These are phyloP conservation scores for Clavulina sp. DNA, from an alignment of 768 basidiomycete genomes.

Conservation along the genomic window DNA sequence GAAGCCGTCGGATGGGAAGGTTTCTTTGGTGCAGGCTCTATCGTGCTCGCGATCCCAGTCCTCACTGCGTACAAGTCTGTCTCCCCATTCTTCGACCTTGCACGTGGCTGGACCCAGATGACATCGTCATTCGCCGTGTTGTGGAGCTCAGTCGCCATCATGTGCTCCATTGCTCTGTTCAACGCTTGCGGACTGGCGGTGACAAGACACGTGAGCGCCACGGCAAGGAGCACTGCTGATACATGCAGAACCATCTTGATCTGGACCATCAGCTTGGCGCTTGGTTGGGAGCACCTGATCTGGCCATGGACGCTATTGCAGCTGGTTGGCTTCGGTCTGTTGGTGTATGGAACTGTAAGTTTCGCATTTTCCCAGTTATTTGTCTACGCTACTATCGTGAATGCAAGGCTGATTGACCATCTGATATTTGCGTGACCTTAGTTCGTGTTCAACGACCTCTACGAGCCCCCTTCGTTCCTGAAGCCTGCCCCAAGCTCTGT, in stretches of 20 bases:
- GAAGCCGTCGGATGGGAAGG: conserved; percentile 93
- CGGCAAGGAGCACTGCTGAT: conserved; percentile 79
- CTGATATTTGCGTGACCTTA: conserved; percentile 17
- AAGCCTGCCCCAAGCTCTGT: conserved; percentile 27
- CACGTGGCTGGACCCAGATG: conserved; percentile 81
- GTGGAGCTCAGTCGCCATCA: conserved; percentile 51
- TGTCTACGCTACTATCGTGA: neutral
- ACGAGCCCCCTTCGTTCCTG: conserved; percentile 48
- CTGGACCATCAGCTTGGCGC: conserved; percentile 75
- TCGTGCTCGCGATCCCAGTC: conserved; percentile 64
- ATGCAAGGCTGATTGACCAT: neutral
- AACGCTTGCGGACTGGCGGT: conserved; percentile 86
- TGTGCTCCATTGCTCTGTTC: conserved; percentile 60
- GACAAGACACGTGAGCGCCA: conserved; percentile 85
- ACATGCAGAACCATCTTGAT: conserved; percentile 92
- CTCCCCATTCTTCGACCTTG: conserved; percentile 58
- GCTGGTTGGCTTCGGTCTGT: conserved; percentile 64
- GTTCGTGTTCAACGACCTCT: conserved; percentile 84
- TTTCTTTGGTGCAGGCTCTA: conserved; percentile 69
- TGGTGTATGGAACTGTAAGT: conserved; percentile 85
- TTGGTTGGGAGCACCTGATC: conserved; percentile 80
- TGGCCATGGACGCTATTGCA: conserved; percentile 73
- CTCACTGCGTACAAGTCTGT: conserved; percentile 37
- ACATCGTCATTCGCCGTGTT: conserved; percentile 55
- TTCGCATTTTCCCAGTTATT: conserved; percentile 1